phyloP scores from a whole-genome alignment of 306 rosid genomes.

The Dalbergia oliveri region DNA sequence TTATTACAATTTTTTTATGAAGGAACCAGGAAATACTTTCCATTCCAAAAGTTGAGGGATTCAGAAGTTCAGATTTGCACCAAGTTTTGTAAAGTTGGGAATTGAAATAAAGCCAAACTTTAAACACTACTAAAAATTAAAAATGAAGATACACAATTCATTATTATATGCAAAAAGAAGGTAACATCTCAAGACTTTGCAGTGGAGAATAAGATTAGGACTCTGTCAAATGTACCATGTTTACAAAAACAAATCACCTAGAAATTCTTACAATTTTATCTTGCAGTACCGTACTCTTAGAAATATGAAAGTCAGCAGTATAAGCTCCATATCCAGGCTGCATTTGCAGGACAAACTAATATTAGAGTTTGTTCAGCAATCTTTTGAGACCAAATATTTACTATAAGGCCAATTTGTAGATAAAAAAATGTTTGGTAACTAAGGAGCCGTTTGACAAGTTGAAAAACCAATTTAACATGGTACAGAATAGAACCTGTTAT shows the following conservation, averaged over 20 bases:
- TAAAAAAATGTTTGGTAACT: neutral
- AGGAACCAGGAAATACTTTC: neutral
- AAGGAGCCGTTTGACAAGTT: no score
- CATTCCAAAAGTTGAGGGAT: neutral
- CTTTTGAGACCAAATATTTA: neutral
- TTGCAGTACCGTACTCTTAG: slow-evolving; percentile 53
- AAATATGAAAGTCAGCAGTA: slow-evolving; percentile 71
- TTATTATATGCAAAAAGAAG: slow-evolving; percentile 14
- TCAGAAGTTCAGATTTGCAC: slow-evolving; percentile 12
- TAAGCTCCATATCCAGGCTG: slow-evolving; percentile 90
- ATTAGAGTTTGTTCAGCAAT: neutral
- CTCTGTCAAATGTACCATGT: slow-evolving; percentile 20
- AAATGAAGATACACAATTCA: slow-evolving; percentile 18
- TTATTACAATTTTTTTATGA: neutral
- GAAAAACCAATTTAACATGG: no score
- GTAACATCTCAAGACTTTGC: slow-evolving; percentile 9
- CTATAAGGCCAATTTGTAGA: neutral
- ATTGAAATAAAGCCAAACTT: slow-evolving; percentile 22
- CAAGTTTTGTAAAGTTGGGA: slow-evolving; percentile 25
- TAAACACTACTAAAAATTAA: neutral
- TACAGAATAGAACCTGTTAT: no score
- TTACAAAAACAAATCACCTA: slow-evolving; percentile 36
- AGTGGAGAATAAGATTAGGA: slow-evolving; percentile 15
- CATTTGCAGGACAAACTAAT: slow-evolving; percentile 42
- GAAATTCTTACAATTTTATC: slow-evolving; percentile 82